These are phyloP conservation scores for Chlorella vulgaris DNA, from an alignment of 139 green algal species.

Conservation along the genomic window DNA sequence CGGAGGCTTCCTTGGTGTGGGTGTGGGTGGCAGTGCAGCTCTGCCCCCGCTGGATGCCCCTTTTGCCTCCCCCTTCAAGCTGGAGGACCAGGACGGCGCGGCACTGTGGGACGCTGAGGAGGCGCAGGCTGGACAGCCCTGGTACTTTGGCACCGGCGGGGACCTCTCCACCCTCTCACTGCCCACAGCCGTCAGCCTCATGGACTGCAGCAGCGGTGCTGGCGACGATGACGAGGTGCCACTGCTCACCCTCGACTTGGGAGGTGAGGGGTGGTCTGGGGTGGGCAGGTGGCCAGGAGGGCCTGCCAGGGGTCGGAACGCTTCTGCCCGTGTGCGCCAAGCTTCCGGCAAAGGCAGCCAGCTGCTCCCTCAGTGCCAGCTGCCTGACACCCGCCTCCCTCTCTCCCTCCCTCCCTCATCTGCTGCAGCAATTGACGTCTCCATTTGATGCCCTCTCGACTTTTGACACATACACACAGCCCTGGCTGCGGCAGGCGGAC, in stretches of 20 bases:
- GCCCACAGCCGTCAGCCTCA: background rate
- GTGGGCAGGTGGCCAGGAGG: no score
- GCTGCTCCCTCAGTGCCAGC: background rate
- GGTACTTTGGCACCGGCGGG: constrained; percentile 29
- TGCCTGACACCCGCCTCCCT: background rate
- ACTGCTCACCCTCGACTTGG: constrained; percentile 12
- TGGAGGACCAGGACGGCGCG: background rate
- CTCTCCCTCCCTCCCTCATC: background rate
- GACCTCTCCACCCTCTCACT: background rate
- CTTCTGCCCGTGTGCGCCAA: no score
- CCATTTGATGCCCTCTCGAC: constrained; percentile 27
- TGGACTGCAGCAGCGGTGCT: constrained; percentile 3
- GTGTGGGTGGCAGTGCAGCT: background rate
- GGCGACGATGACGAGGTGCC: constrained; percentile 18
- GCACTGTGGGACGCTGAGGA: constrained; percentile 4
- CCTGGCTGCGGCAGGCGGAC: no score
- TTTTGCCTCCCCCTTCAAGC: background rate
- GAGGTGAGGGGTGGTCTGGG: constrained; percentile 2
- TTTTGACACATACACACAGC: no score
- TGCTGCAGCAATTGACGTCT: constrained; percentile 19
- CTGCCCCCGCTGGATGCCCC: background rate
- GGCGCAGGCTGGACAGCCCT: background rate
- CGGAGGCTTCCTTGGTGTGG: background rate
- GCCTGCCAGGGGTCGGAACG: no score
- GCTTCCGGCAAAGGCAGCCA: no score